A percentile compares a stretch with the other conserved stretches of the same genome.
Evolutionary conservation across 345 rosid genomes (phyloP).

Genomic region (Cochlearia excelsa): DNA sequence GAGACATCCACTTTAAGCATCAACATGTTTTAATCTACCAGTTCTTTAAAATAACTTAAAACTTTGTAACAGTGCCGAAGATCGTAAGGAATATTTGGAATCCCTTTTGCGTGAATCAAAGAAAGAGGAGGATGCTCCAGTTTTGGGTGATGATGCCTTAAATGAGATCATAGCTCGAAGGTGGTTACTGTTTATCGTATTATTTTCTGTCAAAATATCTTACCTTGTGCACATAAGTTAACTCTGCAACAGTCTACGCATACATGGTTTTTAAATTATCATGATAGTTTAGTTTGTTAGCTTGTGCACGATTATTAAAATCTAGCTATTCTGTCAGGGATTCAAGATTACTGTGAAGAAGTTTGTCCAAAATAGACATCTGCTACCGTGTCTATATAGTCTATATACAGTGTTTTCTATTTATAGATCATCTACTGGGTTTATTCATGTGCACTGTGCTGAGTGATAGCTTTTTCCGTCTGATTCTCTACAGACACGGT

Average conservation of each 20-base stretch:
- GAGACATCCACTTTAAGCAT: conserved; percentile 9
- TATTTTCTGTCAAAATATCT: neutral
- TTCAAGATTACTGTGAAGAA: neutral
- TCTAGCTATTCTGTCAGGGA: neutral
- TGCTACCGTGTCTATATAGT: neutral
- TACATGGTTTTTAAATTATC: conserved; percentile 10
- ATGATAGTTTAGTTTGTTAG: conserved; percentile 4
- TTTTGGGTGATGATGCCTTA: conserved; percentile 75
- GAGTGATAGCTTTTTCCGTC: neutral
- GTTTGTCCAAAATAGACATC: neutral
- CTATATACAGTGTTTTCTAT: conserved; percentile 1
- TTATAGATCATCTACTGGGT: neutral
- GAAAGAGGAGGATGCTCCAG: conserved; percentile 94
- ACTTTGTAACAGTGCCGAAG: conserved; percentile 76
- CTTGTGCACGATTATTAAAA: neutral
- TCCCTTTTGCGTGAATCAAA: conserved; percentile 80
- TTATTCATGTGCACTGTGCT: neutral
- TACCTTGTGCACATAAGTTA: conserved; percentile 5
- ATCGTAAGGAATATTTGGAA: conserved; percentile 90
- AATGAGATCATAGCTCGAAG: conserved; percentile 90
- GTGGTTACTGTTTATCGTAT: conserved; percentile 37
- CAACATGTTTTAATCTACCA: conserved; percentile 5
- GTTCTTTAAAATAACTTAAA: neutral
- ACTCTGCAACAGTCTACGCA: conserved; percentile 2
- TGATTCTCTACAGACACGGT: neutral